Evolutionary conservation across 192 early-diverging fungal genomes (phyloP).

Genomic region (Podila epigama): DNA sequence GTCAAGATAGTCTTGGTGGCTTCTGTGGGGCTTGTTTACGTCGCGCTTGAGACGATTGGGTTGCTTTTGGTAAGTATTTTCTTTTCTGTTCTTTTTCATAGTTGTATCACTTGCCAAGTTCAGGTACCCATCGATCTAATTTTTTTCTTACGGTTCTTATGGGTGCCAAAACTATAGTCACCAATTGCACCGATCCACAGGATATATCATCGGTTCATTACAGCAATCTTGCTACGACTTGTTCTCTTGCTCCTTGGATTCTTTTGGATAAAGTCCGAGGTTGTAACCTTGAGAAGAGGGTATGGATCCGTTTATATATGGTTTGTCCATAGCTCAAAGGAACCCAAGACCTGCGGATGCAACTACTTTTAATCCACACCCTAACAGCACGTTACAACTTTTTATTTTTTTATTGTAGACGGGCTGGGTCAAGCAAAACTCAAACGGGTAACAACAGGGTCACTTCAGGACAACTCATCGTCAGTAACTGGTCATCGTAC

Average conservation of each 20-base stretch:
- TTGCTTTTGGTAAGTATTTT: conserved; percentile 49
- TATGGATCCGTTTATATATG: conserved; percentile 24
- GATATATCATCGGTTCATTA: conserved; percentile 45
- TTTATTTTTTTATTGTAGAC: background rate
- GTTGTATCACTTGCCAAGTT: background rate
- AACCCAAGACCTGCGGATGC: no score
- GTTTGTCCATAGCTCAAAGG: no score
- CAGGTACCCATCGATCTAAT: background rate
- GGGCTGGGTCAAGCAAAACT: conserved; percentile 13
- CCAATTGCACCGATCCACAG: conserved; percentile 45
- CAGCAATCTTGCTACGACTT: conserved; percentile 56
- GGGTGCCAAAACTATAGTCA: conserved; percentile 15
- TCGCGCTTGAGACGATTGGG: conserved; percentile 54
- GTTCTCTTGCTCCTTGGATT: conserved; percentile 77
- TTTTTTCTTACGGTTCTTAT: background rate
- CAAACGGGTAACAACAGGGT: conserved; percentile 18
- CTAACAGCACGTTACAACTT: background rate
- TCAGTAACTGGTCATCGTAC: conserved; percentile 86
- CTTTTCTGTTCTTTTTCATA: background rate
- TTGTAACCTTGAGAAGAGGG: conserved; percentile 73
- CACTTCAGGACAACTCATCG: conserved; percentile 75
- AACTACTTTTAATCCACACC: no score
- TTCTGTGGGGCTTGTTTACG: conserved; percentile 44
- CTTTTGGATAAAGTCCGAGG: conserved; percentile 71
- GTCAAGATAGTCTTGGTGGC: conserved; percentile 49